These are phyloP conservation scores for Trichoderma asperellum DNA, from an alignment of 2,329 filamentous ascomycete genomes.

Conservation along the genomic window DNA sequence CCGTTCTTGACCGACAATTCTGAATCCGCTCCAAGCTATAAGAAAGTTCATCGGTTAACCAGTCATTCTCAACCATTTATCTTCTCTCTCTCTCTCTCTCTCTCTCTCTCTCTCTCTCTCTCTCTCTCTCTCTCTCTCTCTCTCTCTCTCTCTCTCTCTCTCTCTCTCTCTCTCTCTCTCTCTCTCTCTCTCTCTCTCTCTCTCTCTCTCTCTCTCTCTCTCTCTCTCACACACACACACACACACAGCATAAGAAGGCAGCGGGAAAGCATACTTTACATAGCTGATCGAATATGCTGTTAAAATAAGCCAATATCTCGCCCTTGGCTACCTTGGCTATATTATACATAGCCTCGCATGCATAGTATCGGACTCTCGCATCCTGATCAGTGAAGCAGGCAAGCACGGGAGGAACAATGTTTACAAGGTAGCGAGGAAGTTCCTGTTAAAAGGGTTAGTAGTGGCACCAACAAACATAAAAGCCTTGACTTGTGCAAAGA, in stretches of 20 bases:
- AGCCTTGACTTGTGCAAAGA: neutral
- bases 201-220: neutral
- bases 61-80: neutral
- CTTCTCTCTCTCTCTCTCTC: neutral
- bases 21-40: slow-evolving; percentile 87
- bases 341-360: slow-evolving; percentile 99
- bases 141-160: neutral
- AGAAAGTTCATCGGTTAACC: neutral
- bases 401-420: slow-evolving; percentile 93
- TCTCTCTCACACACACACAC: too few species aligned
- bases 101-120: neutral
- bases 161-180: neutral
- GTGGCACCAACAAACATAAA: neutral
- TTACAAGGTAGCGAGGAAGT: slow-evolving; percentile 85
- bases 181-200: neutral
- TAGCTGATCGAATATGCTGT: slow-evolving; percentile 95
- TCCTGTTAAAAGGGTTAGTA: slow-evolving; percentile 75
- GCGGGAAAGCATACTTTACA: slow-evolving; percentile 70
- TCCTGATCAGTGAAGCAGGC: slow-evolving; percentile 98
- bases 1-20: slow-evolving; percentile 98
- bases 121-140: neutral
- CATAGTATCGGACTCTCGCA: slow-evolving; percentile 95
- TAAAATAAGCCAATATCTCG: slow-evolving; percentile 96
- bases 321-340: slow-evolving; percentile 99
- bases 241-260: too few species aligned